Evolutionary conservation across 495 filamentous ascomycete species (phyloP).

Genomic region (Barbatosphaeria neglecta): DNA sequence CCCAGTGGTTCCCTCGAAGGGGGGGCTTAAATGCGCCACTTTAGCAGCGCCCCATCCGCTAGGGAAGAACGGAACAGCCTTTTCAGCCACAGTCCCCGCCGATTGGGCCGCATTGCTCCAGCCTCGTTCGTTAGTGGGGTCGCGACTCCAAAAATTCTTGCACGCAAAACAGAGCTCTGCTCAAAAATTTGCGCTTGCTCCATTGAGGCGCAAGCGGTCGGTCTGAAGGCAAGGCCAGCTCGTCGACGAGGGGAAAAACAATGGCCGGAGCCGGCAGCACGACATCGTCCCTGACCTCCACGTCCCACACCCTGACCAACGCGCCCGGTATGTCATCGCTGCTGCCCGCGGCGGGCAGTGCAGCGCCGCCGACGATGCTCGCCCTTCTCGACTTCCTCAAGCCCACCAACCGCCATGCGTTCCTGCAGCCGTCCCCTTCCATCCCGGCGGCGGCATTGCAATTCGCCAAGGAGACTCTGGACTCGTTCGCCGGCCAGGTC

Average conservation of each 20-base stretch:
- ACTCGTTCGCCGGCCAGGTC: constrained; percentile 59
- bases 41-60: no score
- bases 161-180: no score
- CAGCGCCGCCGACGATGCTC: constrained; percentile 22
- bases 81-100: background rate
- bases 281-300: constrained; percentile 42
- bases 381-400: constrained; percentile 36
- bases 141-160: background rate
- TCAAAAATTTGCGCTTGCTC: background rate
- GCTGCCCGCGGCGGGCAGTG: constrained; percentile 13
- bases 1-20: no score
- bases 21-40: background rate
- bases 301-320: constrained; percentile 41
- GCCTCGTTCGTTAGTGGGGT: background rate
- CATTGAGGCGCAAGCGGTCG: background rate
- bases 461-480: constrained; percentile 63
- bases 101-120: background rate
- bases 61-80: background rate
- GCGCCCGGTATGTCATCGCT: constrained; percentile 23
- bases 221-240: background rate
- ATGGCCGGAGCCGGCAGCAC: constrained; percentile 38
- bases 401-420: constrained; percentile 42
- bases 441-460: constrained; percentile 54
- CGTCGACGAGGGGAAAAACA: background rate
- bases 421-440: constrained; percentile 54